Base-by-base conservation (phyloP, 2,329 filamentous ascomycete genomes). In the Aspergillus sergii region DNA sequence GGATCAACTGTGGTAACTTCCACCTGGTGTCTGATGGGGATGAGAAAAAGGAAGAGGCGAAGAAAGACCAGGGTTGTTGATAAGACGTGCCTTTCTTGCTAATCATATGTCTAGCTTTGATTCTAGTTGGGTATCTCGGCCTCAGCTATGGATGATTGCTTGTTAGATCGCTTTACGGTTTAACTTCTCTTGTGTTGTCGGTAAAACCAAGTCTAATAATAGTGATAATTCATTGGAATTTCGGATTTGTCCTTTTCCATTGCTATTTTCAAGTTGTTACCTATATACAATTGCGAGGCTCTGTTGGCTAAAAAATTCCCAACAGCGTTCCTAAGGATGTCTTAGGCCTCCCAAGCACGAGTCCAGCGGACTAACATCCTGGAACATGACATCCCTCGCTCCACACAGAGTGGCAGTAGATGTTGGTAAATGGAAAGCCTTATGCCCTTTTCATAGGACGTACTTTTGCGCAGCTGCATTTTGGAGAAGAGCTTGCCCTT, bases 1-100 rank as follows among this genome's bases (percentile, higher is more conserved):
- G 83, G 65, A 78, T 88, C 69, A 81, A 82, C 34, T 88, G 86
- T 76, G 86, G 83, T 62, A 87, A 87, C 74, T 87, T 88, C 76
- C 66, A 26, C 32, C n/a, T 57, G 51, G 28, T 48, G 12, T 36
- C 51, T 10, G 32, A 23, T 23, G 21, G 12, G 23, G 45, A 28
- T 23, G 11, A 26, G 21, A 14, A 16, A 7, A 9, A 7, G 45
- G 0, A 28, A 48, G 12, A 16, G 12, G 12, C 12, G 45, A 26
- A 48, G 43, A 28, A 48, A 12, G 23, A 48, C 23, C 23, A 23
- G 6, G 8, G n/a, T 19, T 48, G 23, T 48, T 48, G 11, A 14
- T 14, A 26, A 28, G 16, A 19, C 9, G n/a, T 30, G 28, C 12
- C 9, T 23, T 16, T 51, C 9, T 50, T 26, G 28, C 30, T 51